Conservation (phyloP, 1,284 basidiomycete species). For the Paramarasmius palmivorus region DNA sequence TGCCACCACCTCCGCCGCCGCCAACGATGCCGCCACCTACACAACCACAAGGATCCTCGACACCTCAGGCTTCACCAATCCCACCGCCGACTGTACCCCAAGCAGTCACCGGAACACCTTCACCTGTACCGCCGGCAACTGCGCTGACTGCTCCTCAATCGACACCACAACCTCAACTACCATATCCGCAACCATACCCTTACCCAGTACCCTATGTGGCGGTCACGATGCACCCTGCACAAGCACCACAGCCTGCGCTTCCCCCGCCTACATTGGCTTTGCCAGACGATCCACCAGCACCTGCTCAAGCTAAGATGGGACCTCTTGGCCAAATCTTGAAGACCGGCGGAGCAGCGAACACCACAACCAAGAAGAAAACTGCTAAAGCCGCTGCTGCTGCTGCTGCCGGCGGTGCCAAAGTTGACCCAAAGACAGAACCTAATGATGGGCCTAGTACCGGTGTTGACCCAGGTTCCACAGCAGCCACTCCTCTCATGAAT, state of each 20-base stretch:
- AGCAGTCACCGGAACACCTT: too few species aligned
- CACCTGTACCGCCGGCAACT: too few species aligned
- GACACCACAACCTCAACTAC: too few species aligned
- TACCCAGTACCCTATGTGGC: conserved; percentile 1
- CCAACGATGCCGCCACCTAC: background rate
- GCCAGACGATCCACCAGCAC: conserved; percentile 61
- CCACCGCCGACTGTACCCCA: too few species aligned
- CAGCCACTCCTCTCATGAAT: background rate
- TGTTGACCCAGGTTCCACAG: background rate
- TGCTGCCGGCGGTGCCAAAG: background rate
- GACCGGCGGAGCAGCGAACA: conserved; percentile 23
- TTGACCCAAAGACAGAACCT: background rate
- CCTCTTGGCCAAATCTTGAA: conserved; percentile 72
- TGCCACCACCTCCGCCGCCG: conserved; percentile 1
- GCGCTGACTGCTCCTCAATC: too few species aligned
- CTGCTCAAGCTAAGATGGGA: conserved; percentile 67
- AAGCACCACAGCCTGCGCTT: conserved; percentile 17
- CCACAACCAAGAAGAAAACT: conserved; percentile 38
- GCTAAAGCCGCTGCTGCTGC: conserved; percentile 16
- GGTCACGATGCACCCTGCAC: background rate
- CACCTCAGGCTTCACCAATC: too few species aligned
- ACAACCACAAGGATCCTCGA: too few species aligned
- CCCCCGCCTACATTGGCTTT: conserved; percentile 36
- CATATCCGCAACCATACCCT: background rate
- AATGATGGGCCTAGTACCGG: background rate